These are phyloP conservation scores for Aspergillus sp. DNA, from an alignment of 2,329 filamentous ascomycete genomes.

Conservation along the genomic window DNA sequence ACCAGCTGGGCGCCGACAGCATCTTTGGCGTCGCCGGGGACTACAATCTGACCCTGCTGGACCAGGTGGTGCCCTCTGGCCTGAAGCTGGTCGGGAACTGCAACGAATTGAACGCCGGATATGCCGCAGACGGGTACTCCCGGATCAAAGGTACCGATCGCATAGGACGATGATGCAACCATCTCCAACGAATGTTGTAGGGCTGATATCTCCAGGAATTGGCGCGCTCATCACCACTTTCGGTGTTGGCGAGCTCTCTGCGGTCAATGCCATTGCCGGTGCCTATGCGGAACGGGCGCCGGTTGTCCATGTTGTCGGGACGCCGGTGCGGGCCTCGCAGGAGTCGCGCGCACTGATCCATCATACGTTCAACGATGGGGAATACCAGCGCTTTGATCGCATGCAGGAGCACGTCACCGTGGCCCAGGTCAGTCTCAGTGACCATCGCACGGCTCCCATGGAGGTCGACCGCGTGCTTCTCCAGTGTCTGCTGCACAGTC, in stretches of 20 bases:
- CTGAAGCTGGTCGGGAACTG: constrained; percentile 47
- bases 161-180: too few species aligned
- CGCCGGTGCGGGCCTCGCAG: constrained; percentile 38
- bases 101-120: constrained; percentile 50
- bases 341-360: constrained; percentile 43
- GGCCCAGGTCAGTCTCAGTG: constrained; percentile 38
- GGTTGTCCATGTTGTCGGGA: constrained; percentile 53
- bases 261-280: constrained; percentile 64
- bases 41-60: constrained; percentile 39
- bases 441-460: constrained; percentile 36
- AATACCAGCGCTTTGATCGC: constrained; percentile 41
- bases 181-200: too few species aligned
- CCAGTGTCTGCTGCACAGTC: constrained; percentile 44
- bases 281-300: constrained; percentile 65
- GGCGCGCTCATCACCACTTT: constrained; percentile 20
- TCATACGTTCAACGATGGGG: constrained; percentile 57
- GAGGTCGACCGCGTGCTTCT: constrained; percentile 44
- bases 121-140: constrained; percentile 66
- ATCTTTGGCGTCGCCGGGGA: constrained; percentile 40
- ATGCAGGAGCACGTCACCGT: constrained; percentile 43
- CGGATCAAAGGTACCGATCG: constrained; percentile 59
- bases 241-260: constrained; percentile 59
- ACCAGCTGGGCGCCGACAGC: constrained; percentile 28
- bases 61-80: constrained; percentile 40
- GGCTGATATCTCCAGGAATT: constrained; percentile 3